These are phyloP conservation scores for Zasmidium cellare DNA, from an alignment of 2,329 filamentous ascomycete genomes.

Conservation along the genomic window DNA sequence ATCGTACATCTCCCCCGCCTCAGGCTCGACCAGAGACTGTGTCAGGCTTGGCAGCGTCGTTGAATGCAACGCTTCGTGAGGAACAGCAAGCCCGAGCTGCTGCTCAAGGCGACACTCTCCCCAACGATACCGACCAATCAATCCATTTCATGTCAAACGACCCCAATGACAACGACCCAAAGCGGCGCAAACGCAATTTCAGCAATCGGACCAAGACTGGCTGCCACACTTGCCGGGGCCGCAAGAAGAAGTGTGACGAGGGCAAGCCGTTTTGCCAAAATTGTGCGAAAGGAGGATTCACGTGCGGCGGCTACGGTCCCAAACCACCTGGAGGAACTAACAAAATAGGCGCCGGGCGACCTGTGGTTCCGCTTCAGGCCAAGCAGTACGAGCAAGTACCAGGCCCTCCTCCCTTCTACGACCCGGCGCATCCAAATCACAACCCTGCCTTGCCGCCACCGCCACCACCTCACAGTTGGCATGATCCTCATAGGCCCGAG, in stretches of 20 bases:
- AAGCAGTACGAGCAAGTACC: constrained; percentile 13
- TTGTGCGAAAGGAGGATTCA: constrained; percentile 84
- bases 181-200: constrained; percentile 77
- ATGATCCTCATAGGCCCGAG: constrained; percentile 6
- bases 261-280: constrained; percentile 90
- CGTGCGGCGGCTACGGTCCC: constrained; percentile 81
- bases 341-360: constrained; percentile 13
- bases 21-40: constrained; percentile 25
- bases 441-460: constrained; percentile 4
- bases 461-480: constrained; percentile 3
- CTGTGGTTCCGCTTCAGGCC: constrained; percentile 16
- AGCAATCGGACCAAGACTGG: constrained; percentile 96
- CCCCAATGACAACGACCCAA: constrained; percentile 37
- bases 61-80: constrained; percentile 26
- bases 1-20: constrained; percentile 18
- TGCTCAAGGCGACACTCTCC: constrained; percentile 30
- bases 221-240: constrained; percentile 84
- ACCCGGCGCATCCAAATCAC: constrained; percentile 2
- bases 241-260: constrained; percentile 99
- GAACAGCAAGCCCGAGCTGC: constrained; percentile 4
- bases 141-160: constrained; percentile 32
- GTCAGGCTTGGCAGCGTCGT: constrained; percentile 51
- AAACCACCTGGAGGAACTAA: constrained; percentile 25
- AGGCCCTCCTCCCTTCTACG: constrained; percentile 9
- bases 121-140: constrained; percentile 36